phyloP scores from a whole-genome alignment of 1,139 yeast species.

The Pichia sp. region DNA sequence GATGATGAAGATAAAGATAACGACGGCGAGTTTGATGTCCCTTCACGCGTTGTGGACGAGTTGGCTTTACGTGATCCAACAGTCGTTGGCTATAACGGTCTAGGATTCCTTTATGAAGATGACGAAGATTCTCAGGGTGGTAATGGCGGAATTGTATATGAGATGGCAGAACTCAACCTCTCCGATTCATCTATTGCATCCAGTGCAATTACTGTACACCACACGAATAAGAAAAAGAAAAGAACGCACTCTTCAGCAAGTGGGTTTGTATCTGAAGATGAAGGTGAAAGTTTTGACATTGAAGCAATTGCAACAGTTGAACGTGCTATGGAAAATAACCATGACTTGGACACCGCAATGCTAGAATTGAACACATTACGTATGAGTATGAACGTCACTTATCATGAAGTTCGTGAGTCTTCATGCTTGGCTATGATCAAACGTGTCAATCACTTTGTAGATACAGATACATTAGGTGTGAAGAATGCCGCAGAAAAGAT shows the following conservation, averaged over 20 bases:
- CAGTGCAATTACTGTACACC: conserved; percentile 35
- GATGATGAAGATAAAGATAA: conserved; percentile 7
- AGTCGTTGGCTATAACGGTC: conserved; percentile 32
- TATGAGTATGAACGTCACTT: conserved; percentile 95
- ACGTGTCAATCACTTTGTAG: conserved; percentile 65
- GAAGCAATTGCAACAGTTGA: conserved; percentile 95
- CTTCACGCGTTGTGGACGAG: background rate
- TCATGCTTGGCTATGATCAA: conserved; percentile 68
- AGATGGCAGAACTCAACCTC: conserved; percentile 57
- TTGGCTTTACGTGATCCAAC: conserved; percentile 21
- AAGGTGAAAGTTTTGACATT: conserved; percentile 75
- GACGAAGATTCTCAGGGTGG: conserved; percentile 29
- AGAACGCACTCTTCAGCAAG: conserved; percentile 44
- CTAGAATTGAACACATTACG: conserved; percentile 88
- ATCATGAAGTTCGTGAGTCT: conserved; percentile 85
- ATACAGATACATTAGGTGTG: conserved; percentile 68
- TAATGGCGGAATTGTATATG: conserved; percentile 47
- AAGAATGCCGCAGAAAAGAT: conserved; percentile 74
- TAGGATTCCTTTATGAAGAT: conserved; percentile 37
- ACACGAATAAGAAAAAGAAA: conserved; percentile 37
- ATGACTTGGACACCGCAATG: conserved; percentile 87
- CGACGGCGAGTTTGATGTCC: conserved; percentile 4
- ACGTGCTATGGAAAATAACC: conserved; percentile 87
- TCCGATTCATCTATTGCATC: conserved; percentile 81
- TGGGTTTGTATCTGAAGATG: conserved; percentile 36